Evolutionary conservation across 176 grass and related monocot genomes (phyloP), one percentile per base, ranked within the genome.

Genomic region (Lolium rigidum): DNA sequence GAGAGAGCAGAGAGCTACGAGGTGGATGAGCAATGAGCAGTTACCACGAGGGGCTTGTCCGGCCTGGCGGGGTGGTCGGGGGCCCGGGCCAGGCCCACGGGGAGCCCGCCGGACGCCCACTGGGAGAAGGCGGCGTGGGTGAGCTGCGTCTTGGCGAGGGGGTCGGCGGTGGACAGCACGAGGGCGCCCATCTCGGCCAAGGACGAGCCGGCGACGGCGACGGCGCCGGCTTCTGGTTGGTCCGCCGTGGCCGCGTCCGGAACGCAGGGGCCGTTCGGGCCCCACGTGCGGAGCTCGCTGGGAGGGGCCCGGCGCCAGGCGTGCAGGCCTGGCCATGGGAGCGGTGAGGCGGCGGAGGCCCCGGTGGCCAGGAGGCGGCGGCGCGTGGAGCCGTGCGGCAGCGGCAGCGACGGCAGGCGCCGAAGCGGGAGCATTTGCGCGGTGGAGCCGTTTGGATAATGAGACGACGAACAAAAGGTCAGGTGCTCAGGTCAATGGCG

Each of bases 111-210:
- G 17, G 52, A 28, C 8, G 49, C 81, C 91, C 91, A 98, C 55
- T 67, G 86, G 43, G 78, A 84, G 91, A 94, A 98, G 84, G 96
- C 88, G 84, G 91, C 74, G 77, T 98, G 93, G 16, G 93, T 95
- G 74, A 95, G 86, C 41, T 82, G 80, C 49, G 96, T 84, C 82
- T 95, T 98, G 68, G 81, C 11, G 20, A 92, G 57, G 28, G 95
- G 95, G 21, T 95, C 93, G 2, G 90, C 22, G n/a, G 93, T 94
- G 82, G 90, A 95, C 22, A 98, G 90, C 22, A 95, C 91, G 26
- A 81, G 67, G 39, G 89, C 89, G 17, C 82, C 96, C 83, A 89
- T 92, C 86, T 98, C 91, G 11, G 91, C 89, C 57, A 98, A 76
- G 0, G 95, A 92, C 8, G 83, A 79, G 79, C 70, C 86, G 20